These are phyloP conservation scores for Trichoderma harzianum DNA, from an alignment of 2,329 filamentous ascomycete genomes.

Conservation along the genomic window DNA sequence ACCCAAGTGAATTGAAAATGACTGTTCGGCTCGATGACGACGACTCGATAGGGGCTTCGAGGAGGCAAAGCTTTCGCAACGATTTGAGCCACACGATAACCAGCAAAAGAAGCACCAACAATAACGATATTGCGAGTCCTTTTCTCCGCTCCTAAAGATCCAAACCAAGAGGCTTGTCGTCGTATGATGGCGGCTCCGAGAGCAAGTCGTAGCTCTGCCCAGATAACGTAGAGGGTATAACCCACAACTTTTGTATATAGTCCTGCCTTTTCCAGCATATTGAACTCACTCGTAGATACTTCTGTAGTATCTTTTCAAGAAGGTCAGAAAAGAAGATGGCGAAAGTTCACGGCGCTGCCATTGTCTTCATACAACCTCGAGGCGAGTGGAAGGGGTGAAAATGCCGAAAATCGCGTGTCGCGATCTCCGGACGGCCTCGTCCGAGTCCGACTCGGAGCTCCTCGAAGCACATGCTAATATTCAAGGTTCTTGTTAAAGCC, in stretches of 20 bases:
- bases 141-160: slow-evolving; percentile 19
- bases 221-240: slow-evolving; percentile 27
- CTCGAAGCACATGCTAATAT: neutral
- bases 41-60: slow-evolving; percentile 45
- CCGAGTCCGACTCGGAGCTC: slow-evolving; percentile 14
- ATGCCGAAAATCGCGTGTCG: neutral
- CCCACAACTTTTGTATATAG: slow-evolving; percentile 31
- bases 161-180: slow-evolving; percentile 15
- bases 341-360: neutral
- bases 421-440: neutral
- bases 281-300: neutral
- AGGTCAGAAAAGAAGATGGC: neutral
- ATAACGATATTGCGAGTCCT: slow-evolving; percentile 49
- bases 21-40: slow-evolving; percentile 57
- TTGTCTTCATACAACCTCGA: neutral
- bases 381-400: neutral
- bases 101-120: slow-evolving; percentile 57
- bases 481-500: neutral
- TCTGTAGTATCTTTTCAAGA: neutral
- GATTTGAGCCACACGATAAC: slow-evolving; percentile 46
- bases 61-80: slow-evolving; percentile 49
- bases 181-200: slow-evolving; percentile 20
- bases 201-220: slow-evolving; percentile 23
- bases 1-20: slow-evolving; percentile 62
- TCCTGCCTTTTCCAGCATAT: slow-evolving; percentile 30